A percentile compares a stretch with the other conserved stretches of the same genome.
These are phyloP conservation scores for Aethionema arabicum DNA, from an alignment of 345 rosid species.

Conservation along the genomic window DNA sequence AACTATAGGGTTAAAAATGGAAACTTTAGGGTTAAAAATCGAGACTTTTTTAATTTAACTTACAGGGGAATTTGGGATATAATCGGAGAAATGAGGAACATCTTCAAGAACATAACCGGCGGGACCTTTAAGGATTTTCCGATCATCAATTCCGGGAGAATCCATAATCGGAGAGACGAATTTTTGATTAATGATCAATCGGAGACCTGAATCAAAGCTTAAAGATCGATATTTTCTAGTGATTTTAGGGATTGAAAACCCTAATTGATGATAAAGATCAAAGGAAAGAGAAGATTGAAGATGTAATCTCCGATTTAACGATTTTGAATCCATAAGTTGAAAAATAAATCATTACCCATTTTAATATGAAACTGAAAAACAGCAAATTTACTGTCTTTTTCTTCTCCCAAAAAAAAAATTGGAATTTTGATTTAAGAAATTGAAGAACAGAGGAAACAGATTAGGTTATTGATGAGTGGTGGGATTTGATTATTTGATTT, in stretches of 20 bases:
- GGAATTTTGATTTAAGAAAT: no score
- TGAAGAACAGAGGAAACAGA: conserved; percentile 13
- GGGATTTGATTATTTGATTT: neutral
- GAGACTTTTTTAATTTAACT: conserved; percentile 32
- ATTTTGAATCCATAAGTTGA: conserved; percentile 28
- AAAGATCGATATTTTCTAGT: conserved; percentile 34
- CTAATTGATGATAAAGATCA: conserved; percentile 20
- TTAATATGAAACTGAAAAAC: conserved; percentile 9
- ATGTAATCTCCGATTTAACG: no score
- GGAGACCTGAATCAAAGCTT: conserved; percentile 41
- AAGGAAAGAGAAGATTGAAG: no score
- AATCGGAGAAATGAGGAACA: conserved; percentile 87
- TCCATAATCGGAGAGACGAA: conserved; percentile 32
- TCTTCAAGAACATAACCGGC: conserved; percentile 86
- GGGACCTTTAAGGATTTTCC: conserved; percentile 62
- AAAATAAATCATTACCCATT: conserved; percentile 17
- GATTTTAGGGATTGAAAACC: conserved; percentile 26
- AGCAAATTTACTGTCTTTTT: neutral
- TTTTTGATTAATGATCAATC: conserved; percentile 33
- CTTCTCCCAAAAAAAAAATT: neutral
- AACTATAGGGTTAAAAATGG: no score
- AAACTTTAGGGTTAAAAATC: no score
- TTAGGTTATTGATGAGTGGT: conserved; percentile 3
- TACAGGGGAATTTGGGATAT: conserved; percentile 72
- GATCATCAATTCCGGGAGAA: conserved; percentile 29